Percentiles rank a stretch among this genome's conserved stretches.
Evolutionary conservation across 1,284 basidiomycete genomes (phyloP).

Genomic region (Sanghuangporus baumii): DNA sequence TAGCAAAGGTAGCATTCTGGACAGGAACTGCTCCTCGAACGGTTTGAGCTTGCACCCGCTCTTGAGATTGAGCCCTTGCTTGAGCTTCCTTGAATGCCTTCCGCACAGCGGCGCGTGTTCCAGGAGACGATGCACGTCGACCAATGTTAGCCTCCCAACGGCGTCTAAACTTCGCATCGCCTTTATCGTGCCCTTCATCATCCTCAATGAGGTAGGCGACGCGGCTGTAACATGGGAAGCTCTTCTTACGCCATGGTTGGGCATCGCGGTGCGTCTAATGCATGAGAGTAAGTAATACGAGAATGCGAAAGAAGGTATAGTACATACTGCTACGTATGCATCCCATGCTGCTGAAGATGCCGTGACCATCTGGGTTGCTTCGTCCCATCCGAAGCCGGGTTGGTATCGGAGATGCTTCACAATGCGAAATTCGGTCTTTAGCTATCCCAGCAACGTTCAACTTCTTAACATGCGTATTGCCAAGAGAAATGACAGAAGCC

Average conservation of each 20-base stretch:
- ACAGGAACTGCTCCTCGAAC: too few species aligned
- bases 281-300: background rate
- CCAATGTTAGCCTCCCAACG: background rate
- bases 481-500: background rate
- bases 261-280: slow-evolving; percentile 12
- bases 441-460: background rate
- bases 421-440: slow-evolving; percentile 12
- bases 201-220: slow-evolving; percentile 7
- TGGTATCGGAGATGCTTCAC: slow-evolving; percentile 11
- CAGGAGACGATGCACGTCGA: too few species aligned
- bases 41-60: too few species aligned
- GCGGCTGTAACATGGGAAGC: slow-evolving; percentile 7
- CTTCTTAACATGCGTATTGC: background rate
- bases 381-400: slow-evolving; percentile 14
- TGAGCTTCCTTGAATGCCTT: too few species aligned
- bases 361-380: slow-evolving; percentile 1
- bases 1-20: too few species aligned
- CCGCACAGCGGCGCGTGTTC: too few species aligned
- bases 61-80: too few species aligned
- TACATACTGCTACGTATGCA: slow-evolving; percentile 1
- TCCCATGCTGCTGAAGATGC: slow-evolving; percentile 5
- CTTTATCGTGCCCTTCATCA: background rate
- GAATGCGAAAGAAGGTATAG: background rate
- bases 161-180: background rate
- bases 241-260: slow-evolving; percentile 12